phyloP scores from a whole-genome alignment of 345 rosid species.

The Cochlearia excelsa region DNA sequence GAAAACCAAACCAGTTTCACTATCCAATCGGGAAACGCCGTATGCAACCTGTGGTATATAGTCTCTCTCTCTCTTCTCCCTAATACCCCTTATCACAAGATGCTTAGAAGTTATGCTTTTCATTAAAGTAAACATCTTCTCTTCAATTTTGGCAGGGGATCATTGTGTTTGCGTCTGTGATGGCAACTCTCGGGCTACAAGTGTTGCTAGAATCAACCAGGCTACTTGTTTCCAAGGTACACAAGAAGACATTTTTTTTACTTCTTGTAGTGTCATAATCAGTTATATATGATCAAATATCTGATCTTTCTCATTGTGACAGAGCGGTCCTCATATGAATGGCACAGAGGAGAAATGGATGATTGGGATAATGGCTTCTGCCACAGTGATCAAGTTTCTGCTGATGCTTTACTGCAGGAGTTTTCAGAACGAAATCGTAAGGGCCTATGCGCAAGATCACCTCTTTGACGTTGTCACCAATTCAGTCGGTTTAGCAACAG shows the following conservation, averaged over 20 bases:
- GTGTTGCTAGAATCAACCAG: conserved; percentile 51
- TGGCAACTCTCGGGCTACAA: conserved; percentile 68
- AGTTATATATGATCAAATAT: no score
- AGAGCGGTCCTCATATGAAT: conserved; percentile 44
- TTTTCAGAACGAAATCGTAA: conserved; percentile 51
- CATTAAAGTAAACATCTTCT: no score
- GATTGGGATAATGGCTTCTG: conserved; percentile 55
- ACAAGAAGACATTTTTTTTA: conserved; percentile 31
- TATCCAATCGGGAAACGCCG: conserved; percentile 83
- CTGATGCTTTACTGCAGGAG: conserved; percentile 53
- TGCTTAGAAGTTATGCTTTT: neutral
- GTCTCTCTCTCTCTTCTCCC: neutral
- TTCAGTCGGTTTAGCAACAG: conserved; percentile 52
- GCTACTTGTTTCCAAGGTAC: conserved; percentile 44
- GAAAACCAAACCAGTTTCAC: conserved; percentile 59
- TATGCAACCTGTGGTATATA: conserved; percentile 89
- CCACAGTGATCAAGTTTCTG: conserved; percentile 46
- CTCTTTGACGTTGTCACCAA: conserved; percentile 58
- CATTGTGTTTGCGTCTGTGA: conserved; percentile 61
- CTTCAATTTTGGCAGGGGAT: conserved; percentile 42
- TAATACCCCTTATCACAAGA: neutral
- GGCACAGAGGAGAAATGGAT: conserved; percentile 48
- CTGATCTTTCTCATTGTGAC: neutral
- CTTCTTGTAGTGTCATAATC: conserved; percentile 9
- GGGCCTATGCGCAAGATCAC: conserved; percentile 59